phyloP scores from a whole-genome alignment of 2,329 filamentous ascomycete genomes.

The Akanthomyces lecanii region DNA sequence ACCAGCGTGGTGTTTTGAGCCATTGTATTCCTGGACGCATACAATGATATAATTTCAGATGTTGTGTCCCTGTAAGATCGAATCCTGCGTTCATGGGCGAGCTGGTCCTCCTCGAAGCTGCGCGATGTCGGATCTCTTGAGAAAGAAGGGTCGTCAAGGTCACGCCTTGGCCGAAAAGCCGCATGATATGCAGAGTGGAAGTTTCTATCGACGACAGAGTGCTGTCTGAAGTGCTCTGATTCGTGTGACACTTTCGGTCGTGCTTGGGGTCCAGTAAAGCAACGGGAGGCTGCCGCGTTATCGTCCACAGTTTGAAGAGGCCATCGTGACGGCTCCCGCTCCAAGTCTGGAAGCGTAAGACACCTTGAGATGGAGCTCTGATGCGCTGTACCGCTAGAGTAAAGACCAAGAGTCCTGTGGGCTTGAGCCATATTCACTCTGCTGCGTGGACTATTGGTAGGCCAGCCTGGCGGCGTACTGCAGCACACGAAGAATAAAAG shows the following conservation, averaged over 20 bases:
- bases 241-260: not conserved
- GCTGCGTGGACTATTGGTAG: not conserved
- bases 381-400: not conserved
- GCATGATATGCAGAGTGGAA: constrained; percentile 28
- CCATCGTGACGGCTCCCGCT: not conserved
- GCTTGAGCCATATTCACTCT: not conserved
- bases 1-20: not conserved
- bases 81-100: constrained; percentile 41
- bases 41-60: constrained; percentile 54
- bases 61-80: constrained; percentile 48
- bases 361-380: not conserved
- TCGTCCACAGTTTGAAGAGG: constrained; percentile 11
- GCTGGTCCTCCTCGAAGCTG: constrained; percentile 29
- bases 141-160: constrained; percentile 28
- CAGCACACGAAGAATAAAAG: not conserved
- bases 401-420: not conserved
- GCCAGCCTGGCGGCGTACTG: not conserved
- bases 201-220: not conserved
- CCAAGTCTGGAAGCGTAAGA: not conserved
- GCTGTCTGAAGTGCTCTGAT: not conserved
- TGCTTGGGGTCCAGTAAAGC: not conserved
- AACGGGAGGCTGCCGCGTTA: not conserved
- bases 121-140: constrained; percentile 27
- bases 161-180: constrained; percentile 27
- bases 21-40: constrained; percentile 34